Evolutionary conservation across 192 early-diverging fungal genomes (phyloP), one percentile per base, ranked within the genome.

Genomic region (Phycomyces blakesleeanus): DNA sequence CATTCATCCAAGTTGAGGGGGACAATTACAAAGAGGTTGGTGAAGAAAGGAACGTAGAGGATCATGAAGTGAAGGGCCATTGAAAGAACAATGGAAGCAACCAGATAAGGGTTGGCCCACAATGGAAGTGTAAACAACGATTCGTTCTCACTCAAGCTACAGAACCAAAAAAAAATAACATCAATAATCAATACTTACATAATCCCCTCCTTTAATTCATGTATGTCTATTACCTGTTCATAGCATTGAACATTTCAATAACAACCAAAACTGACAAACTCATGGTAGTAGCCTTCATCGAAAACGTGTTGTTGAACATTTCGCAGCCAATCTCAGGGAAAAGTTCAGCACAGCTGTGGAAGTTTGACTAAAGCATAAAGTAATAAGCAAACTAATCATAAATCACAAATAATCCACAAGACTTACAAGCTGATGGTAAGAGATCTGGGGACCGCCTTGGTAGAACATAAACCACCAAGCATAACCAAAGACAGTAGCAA

Each of bases 391-490:
- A 3, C 16, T 7, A 40, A 37, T 12, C 25, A 24, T 27, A 20
- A 40, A 16, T 5, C n/a, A 26, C 91, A 58, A 10, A 60, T 44
- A 25, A 18, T 20, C 0, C 22, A n/a, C n/a, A 26, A 26, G 14
- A 64, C 82, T 65, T 68, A 90, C 89, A 77, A 99, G 78, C 73
- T 99, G 91, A 62, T 87, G 75, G 74, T 87, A 99, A 25, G 84
- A 79, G 60, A 99, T 90, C 56, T 89, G 87, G 5, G 97, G 97
- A 26, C 95, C 95, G n/a, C 69, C 76, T 6, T 74, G 57, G 75
- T 96, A 97, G 69, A 87, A 97, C 84, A 99, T 89, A 76, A 94
- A 98, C 93, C 94, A 98, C 96, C 97, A 98, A 1, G 90, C 94
- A 68, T 98, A 98, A 21, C 91, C 97, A 87, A 93, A 93, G 16